Conservation (phyloP, 2,329 filamentous ascomycete genomes). For the Penicillium sp. region DNA sequence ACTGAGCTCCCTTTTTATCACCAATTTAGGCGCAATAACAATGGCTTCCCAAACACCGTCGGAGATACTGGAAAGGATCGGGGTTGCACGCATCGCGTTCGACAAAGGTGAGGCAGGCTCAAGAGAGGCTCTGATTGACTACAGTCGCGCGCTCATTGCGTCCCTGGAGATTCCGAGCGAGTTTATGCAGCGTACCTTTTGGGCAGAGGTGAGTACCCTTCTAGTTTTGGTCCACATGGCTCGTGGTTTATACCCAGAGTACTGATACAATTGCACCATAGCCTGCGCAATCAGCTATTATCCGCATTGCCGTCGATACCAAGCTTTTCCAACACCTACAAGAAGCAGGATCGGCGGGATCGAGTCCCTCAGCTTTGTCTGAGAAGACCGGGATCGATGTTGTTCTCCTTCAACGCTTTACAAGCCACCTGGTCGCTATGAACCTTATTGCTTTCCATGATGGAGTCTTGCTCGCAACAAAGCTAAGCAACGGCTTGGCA, state of each 20-base stretch:
- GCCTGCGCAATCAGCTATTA: slow-evolving; percentile 37
- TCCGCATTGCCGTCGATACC: slow-evolving; percentile 38
- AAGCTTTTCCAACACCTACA: slow-evolving; percentile 37
- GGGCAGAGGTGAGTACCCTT: slow-evolving; percentile 37
- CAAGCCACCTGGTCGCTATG: slow-evolving; percentile 43
- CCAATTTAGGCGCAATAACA: neutral
- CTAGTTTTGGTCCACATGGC: neutral
- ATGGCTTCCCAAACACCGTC: neutral
- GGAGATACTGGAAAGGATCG: slow-evolving; percentile 16
- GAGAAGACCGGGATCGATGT: slow-evolving; percentile 31
- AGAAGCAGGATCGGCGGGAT: slow-evolving; percentile 25
- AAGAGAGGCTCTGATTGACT: slow-evolving; percentile 39
- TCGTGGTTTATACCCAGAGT: neutral
- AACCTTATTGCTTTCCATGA: slow-evolving; percentile 30
- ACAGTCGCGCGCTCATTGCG: slow-evolving; percentile 36
- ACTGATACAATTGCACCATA: neutral
- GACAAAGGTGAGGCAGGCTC: slow-evolving; percentile 34
- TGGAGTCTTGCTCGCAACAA: slow-evolving; percentile 29
- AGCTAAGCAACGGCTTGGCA: slow-evolving; percentile 35
- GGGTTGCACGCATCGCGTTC: slow-evolving; percentile 31
- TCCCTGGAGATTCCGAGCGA: slow-evolving; percentile 42
- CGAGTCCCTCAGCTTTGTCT: slow-evolving; percentile 27
- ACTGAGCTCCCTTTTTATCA: neutral
- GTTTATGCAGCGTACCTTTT: slow-evolving; percentile 34
- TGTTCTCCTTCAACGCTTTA: slow-evolving; percentile 30